Evolutionary conservation across 2,329 filamentous ascomycete genomes (phyloP).

Genomic region (Penicillium capsulatum): DNA sequence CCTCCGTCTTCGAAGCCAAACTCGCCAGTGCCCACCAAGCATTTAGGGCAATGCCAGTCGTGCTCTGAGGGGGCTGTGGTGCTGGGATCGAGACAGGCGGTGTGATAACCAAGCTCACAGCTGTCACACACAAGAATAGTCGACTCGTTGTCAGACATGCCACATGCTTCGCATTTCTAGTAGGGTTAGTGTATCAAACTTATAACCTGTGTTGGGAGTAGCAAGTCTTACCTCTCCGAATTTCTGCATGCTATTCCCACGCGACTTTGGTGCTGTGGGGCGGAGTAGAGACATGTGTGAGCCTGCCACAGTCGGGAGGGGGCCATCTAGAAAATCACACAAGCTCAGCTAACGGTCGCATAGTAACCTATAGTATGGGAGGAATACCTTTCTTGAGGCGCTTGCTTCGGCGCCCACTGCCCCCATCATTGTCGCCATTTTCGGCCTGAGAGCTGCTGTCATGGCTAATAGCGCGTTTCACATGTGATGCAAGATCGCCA

Average conservation of each 20-base stretch:
- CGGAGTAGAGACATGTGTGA: conserved; percentile 96
- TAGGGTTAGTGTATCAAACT: conserved; percentile 16
- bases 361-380: neutral
- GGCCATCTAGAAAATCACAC: conserved; percentile 39
- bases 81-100: conserved; percentile 81
- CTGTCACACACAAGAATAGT: conserved; percentile 80
- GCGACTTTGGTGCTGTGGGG: conserved; percentile 61
- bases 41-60: conserved; percentile 95
- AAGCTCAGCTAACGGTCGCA: conserved; percentile 2
- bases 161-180: conserved; percentile 86
- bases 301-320: conserved; percentile 72
- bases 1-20: conserved; percentile 97
- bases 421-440: conserved; percentile 55
- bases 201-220: no score
- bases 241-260: conserved; percentile 53
- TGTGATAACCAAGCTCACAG: conserved; percentile 85
- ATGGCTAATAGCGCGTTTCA: conserved; percentile 74
- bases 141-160: conserved; percentile 67
- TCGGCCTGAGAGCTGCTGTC: conserved; percentile 46
- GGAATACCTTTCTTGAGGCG: conserved; percentile 75
- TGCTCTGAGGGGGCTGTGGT: conserved; percentile 70
- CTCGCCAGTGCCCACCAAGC: conserved; percentile 90
- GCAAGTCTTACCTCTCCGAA: conserved; percentile 52
- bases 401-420: conserved; percentile 78
- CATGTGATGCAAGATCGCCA: conserved; percentile 50